These are phyloP conservation scores for Suhomyces bolitotheri DNA, from an alignment of 1,139 yeast species.

Conservation along the genomic window DNA sequence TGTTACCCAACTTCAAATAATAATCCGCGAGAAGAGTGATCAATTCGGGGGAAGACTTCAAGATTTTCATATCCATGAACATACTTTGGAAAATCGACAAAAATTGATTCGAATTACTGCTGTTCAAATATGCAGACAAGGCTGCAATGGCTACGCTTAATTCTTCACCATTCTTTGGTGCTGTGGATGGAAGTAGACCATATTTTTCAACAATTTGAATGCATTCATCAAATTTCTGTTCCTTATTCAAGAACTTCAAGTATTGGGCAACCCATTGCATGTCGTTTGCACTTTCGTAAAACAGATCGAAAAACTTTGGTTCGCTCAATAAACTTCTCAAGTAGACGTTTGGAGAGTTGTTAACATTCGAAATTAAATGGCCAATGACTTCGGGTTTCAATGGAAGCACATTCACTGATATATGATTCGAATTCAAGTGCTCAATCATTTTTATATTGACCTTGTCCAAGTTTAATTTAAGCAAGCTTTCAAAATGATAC, in stretches of 20 bases:
- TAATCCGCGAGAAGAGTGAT: conserved; percentile 26
- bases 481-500: conserved; percentile 21
- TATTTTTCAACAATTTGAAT: conserved; percentile 13
- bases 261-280: conserved; percentile 23
- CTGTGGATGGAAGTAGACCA: conserved; percentile 4
- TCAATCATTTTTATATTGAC: conserved; percentile 29
- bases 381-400: conserved; percentile 2
- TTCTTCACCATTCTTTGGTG: conserved; percentile 6
- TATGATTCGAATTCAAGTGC: conserved; percentile 15
- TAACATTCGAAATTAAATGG: conserved; percentile 16
- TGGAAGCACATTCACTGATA: conserved; percentile 9
- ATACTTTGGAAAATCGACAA: conserved; percentile 18
- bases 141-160: conserved; percentile 14
- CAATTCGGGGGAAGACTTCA: conserved; percentile 19
- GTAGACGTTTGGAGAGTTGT: conserved; percentile 23
- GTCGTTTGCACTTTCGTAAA: conserved; percentile 15
- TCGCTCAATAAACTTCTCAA: conserved; percentile 19
- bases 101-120: conserved; percentile 18
- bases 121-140: conserved; percentile 20
- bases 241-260: conserved; percentile 20
- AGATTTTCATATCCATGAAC: conserved; percentile 11
- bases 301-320: conserved; percentile 13
- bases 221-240: conserved; percentile 13
- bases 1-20: conserved; percentile 18
- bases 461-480: conserved; percentile 30